Percentiles rank a stretch among this genome's conserved stretches.
These are phyloP conservation scores for Boletus fagicola DNA, from an alignment of 768 basidiomycete species.

Conservation along the genomic window DNA sequence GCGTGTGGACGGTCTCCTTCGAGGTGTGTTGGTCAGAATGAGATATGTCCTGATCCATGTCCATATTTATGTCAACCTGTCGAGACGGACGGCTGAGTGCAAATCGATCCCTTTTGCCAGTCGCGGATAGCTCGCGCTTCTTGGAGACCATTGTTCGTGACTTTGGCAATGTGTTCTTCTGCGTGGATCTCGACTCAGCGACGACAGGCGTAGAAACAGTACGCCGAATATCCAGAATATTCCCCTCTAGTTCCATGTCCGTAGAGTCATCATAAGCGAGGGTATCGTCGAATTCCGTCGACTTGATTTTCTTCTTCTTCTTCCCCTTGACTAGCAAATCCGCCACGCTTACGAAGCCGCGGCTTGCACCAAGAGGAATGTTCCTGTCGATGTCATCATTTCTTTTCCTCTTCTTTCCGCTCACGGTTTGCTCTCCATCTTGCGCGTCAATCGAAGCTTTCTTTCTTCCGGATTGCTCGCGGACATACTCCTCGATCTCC, in stretches of 20 bases:
- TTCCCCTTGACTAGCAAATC: conserved; percentile 57
- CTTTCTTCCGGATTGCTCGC: conserved; percentile 43
- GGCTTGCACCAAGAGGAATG: conserved; percentile 69
- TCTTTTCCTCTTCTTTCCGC: conserved; percentile 63
- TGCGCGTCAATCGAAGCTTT: conserved; percentile 24
- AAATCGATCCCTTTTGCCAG: conserved; percentile 26
- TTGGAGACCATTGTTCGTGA: conserved; percentile 42
- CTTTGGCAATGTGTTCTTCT: conserved; percentile 42
- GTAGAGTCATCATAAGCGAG: conserved; percentile 65
- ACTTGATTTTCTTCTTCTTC: conserved; percentile 42
- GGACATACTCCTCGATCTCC: conserved; percentile 74
- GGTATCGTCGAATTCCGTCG: conserved; percentile 45
- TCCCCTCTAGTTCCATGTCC: conserved; percentile 65
- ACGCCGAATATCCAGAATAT: conserved; percentile 47
- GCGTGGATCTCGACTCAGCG: conserved; percentile 32
- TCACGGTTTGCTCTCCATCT: conserved; percentile 30
- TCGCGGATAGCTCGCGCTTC: conserved; percentile 15
- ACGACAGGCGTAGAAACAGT: conserved; percentile 47
- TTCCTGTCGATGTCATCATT: conserved; percentile 67
- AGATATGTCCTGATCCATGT: conserved; percentile 47
- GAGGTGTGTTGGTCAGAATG: conserved; percentile 6
- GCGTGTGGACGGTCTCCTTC: not conserved
- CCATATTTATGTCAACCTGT: conserved; percentile 49
- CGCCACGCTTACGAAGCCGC: conserved; percentile 68
- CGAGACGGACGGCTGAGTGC: conserved; percentile 44